Conservation (phyloP, 352 stramenopile genomes). For the Pythium myriotylum region DNA sequence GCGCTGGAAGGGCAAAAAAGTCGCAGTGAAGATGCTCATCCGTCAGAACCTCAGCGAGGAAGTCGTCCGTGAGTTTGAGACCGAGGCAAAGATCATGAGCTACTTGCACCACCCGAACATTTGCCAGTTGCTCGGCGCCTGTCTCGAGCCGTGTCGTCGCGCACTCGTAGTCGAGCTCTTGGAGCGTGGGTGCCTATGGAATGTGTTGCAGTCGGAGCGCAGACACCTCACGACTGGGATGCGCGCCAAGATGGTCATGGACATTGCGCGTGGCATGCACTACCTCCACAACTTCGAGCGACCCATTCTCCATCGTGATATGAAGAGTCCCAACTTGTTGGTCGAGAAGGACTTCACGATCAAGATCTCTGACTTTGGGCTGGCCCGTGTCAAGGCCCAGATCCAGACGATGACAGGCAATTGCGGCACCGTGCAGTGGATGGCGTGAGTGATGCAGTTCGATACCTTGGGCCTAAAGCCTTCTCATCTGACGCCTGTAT, state of each 20-base stretch:
- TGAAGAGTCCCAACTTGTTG: conserved; percentile 91
- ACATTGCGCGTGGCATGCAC: conserved; percentile 86
- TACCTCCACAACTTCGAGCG: conserved; percentile 88
- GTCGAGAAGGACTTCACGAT: conserved; percentile 82
- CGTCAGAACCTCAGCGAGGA: conserved; percentile 69
- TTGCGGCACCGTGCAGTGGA: conserved; percentile 88
- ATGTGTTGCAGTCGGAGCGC: conserved; percentile 77
- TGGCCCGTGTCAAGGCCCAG: conserved; percentile 91
- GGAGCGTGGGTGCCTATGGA: conserved; percentile 92
- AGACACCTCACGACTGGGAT: conserved; percentile 44
- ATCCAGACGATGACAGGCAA: conserved; percentile 93
- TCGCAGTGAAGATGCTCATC: conserved; percentile 81
- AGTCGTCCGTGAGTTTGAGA: conserved; percentile 77
- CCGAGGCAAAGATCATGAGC: conserved; percentile 86
- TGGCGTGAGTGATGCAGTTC: conserved; percentile 64
- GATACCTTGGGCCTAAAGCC: not conserved
- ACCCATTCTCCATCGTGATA: conserved; percentile 88
- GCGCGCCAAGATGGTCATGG: conserved; percentile 59
- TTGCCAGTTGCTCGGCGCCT: conserved; percentile 95
- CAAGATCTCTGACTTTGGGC: conserved; percentile 93
- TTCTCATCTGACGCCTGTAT: not conserved
- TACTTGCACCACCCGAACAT: conserved; percentile 96
- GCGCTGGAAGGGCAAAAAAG: conserved; percentile 50
- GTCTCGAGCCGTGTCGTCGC: conserved; percentile 89
- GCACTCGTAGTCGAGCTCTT: conserved; percentile 97